Base-by-base conservation (phyloP, 2,329 filamentous ascomycete species). In the Orbilia ellipsospora region DNA sequence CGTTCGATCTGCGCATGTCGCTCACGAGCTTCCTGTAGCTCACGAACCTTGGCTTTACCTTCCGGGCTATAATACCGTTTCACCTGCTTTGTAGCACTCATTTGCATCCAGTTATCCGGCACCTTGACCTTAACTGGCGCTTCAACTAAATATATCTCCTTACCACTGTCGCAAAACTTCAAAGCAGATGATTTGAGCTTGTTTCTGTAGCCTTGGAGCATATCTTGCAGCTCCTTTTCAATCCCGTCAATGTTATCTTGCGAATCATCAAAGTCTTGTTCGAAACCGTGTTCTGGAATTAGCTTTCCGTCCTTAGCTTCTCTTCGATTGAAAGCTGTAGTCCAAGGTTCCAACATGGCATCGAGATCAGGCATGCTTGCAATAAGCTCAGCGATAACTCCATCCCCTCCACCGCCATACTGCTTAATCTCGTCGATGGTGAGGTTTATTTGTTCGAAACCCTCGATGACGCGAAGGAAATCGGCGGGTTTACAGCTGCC, bases 381-480 rank as follows among this genome's bases (percentile, higher is more conserved):
- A 51, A 98, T 89, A 45, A 99, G 87, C 63, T 93, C 90, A 69
- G 93, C 92, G 50, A 99, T 90, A 1, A 98, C 87, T 1, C 93
- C 92, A 59, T 93, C 90, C 1, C 90, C 92, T n/a, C 90, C 88
- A 63, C 90, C 88, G 36, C 70, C 70, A 79, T 92, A 91, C 7
- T 90, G 87, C 55, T 87, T 86, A 0, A 98, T 86, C 20, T 98
- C 86, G 61, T 89, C 88, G 87, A 97, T 92, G 0, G 94, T 96
- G 81, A 97, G 95, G 77, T 97, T 93, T 54, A 99, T 98, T 82
- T 97, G 94, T 84, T 98, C 95, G 79, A 97, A 99, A 0, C 95
- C 95, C 82, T 98, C 94, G 0, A 99, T 85, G 0, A 98, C 94
- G 56, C 90, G 91, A 54, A 98, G 89, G 81, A 99, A 99, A 81